Conservation (phyloP, 2,329 filamentous ascomycete genomes). For the Cytospora leucostoma region DNA sequence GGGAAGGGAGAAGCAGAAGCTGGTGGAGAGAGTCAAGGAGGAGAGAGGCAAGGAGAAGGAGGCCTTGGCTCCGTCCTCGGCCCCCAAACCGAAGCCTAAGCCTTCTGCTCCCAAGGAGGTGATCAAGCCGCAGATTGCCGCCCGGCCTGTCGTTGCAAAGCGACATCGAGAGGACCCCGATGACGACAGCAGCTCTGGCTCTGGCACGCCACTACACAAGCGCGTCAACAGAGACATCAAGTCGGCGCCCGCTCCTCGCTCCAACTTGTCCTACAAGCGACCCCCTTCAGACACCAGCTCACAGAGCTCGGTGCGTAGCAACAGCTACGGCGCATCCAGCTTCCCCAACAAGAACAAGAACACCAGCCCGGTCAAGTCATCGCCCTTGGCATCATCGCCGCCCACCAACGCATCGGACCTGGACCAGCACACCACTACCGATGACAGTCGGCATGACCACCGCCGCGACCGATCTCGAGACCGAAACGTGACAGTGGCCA, state of each 20-base stretch:
- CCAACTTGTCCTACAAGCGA: slow-evolving; percentile 25
- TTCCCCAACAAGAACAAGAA: slow-evolving; percentile 50
- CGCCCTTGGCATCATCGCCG: slow-evolving; percentile 64
- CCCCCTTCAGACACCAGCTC: slow-evolving; percentile 45
- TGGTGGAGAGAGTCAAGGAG: slow-evolving; percentile 30
- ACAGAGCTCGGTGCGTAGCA: slow-evolving; percentile 47
- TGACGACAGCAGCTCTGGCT: slow-evolving; percentile 61
- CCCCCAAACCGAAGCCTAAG: slow-evolving; percentile 41
- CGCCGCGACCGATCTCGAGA: slow-evolving; percentile 29
- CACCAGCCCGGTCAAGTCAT: slow-evolving; percentile 63
- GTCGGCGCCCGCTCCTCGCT: slow-evolving; percentile 20
- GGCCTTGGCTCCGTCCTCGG: slow-evolving; percentile 21
- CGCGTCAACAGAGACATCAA: slow-evolving; percentile 52
- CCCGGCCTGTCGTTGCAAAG: slow-evolving; percentile 45
- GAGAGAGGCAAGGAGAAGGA: slow-evolving; percentile 36
- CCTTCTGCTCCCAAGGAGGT: slow-evolving; percentile 39
- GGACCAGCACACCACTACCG: slow-evolving; percentile 44
- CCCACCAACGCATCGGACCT: slow-evolving; percentile 67
- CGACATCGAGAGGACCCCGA: slow-evolving; percentile 52
- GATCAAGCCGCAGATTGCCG: slow-evolving; percentile 33
- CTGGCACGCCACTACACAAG: slow-evolving; percentile 59
- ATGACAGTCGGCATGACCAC: slow-evolving; percentile 26
- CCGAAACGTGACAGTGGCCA: slow-evolving; percentile 32
- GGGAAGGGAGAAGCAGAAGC: slow-evolving; percentile 22
- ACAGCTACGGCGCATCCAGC: slow-evolving; percentile 30